Base-by-base conservation (phyloP, 805 yeast genomes). In the Metschnikowia bowlesiae region DNA sequence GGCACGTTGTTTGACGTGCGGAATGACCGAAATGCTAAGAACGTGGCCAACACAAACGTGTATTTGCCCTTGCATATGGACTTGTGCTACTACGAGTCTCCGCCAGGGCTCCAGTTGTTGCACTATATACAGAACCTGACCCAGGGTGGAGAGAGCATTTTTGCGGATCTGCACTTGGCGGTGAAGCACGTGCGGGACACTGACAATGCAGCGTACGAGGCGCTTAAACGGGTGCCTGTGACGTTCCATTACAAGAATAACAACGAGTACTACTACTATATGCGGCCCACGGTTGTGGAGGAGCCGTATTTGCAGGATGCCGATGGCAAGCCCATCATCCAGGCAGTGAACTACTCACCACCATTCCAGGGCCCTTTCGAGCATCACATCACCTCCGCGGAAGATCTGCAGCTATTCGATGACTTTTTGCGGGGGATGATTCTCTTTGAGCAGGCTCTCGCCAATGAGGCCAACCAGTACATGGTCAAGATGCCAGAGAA, bases 311-410 rank as follows among this genome's bases (percentile, higher is more conserved):
- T 54, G 18, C 47, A 48, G 31, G 79, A 78, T 50, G 61, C 62
- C 13, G 48, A 61, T 14, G 64, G 68, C 5, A 62, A 51, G 6
- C 62, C 65, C 0, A 50, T 60, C 35, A 78, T 85, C 54, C 77
- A 76, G 56, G 83, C 78, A 47, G 79, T 85, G 16, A 85, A 84
- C 61, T 87, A 86, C 64, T 82, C 92, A 0, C 94, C 95, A 2
- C 92, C 91, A 9, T 86, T 85, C 69, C 95, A 87, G 61, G 92
- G 87, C 0, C 92, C 92, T 1, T 80, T 82, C 50, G 89, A 85
- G 54, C 68, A 67, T 49, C 83, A 82, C 16, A 75, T 80, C n/a
- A 71, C 74, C 14, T 67, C 66, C 11, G 66, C 69, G 32, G 57
- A 55, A 29, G 37, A 55, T 39, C 49, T 56, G 5, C 66, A 69